Evolutionary conservation across 495 filamentous ascomycete genomes (phyloP).

Genomic region (Aspergillus campestris): DNA sequence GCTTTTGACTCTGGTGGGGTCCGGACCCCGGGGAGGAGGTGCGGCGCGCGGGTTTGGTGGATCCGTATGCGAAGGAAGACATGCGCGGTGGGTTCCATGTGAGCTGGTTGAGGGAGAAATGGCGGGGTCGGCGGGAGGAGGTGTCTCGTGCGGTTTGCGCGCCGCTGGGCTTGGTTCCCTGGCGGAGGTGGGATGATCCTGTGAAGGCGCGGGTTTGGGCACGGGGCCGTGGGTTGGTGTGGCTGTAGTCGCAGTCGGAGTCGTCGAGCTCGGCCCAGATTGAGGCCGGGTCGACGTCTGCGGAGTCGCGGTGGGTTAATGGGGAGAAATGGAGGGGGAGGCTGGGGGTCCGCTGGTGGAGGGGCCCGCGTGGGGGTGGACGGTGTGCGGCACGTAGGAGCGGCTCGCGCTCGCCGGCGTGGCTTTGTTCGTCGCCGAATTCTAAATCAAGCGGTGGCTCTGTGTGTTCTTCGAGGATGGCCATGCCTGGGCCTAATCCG

Average conservation of each 20-base stretch:
- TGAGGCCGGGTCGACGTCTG: constrained; percentile 35
- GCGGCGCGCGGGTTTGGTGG: constrained; percentile 10
- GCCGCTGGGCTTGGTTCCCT: constrained; percentile 21
- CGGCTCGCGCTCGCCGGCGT: constrained; percentile 31
- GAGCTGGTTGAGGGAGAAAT: constrained; percentile 18
- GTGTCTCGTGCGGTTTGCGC: constrained; percentile 9
- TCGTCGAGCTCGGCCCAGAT: constrained; percentile 47
- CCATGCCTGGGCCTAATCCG: constrained; percentile 37
- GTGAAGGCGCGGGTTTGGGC: constrained; percentile 7
- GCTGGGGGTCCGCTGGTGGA: constrained; percentile 31
- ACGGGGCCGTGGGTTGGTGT: constrained; percentile 8
- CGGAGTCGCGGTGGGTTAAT: constrained; percentile 17
- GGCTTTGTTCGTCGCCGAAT: constrained; percentile 26
- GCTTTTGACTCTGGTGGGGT: constrained; percentile 15
- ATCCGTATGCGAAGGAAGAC: constrained; percentile 4
- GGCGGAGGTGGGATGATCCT: constrained; percentile 13
- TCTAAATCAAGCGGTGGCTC: constrained; percentile 15
- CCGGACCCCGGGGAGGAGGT: constrained; percentile 22
- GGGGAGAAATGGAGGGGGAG: constrained; percentile 23
- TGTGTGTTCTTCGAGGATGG: constrained; percentile 30
- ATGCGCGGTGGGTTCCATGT: constrained; percentile 17
- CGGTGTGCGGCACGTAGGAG: constrained; percentile 17
- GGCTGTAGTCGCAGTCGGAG: constrained; percentile 25
- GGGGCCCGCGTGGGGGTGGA: constrained; percentile 10
- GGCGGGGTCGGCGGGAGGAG: constrained; percentile 16